phyloP scores from a whole-genome alignment of 2,329 filamentous ascomycete genomes.

The Fusarium avenaceum region DNA sequence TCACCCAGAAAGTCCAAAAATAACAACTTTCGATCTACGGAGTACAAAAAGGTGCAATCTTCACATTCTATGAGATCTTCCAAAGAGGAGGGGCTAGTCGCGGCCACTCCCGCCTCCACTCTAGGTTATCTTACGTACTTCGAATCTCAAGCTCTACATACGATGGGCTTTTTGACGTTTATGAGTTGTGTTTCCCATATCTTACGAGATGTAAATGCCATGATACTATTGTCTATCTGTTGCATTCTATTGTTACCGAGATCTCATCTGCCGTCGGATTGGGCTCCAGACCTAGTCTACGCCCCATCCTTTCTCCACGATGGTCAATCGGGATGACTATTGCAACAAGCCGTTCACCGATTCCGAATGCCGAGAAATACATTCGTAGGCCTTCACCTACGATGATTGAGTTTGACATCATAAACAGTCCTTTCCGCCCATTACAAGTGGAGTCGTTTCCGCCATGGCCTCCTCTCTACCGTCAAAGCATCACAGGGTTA shows the following conservation, averaged over 20 bases:
- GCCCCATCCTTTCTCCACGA: constrained; percentile 6
- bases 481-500: background rate
- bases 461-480: background rate
- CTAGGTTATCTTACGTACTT: background rate
- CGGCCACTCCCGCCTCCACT: constrained; percentile 37
- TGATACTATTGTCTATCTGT: background rate
- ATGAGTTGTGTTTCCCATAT: constrained; percentile 11
- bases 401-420: too few relatives aligned
- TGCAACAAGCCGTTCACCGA: too few relatives aligned
- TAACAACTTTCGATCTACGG: constrained; percentile 3
- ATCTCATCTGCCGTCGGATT: constrained; percentile 6
- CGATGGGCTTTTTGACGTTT: constrained; percentile 3
- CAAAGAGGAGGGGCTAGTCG: constrained; percentile 16
- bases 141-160: background rate
- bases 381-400: background rate
- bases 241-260: background rate
- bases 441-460: background rate
- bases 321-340: background rate
- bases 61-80: background rate
- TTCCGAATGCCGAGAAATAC: too few relatives aligned
- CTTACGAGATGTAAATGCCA: constrained; percentile 18
- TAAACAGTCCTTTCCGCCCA: background rate
- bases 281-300: background rate
- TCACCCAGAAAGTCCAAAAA: background rate
- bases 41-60: background rate